These are phyloP conservation scores for Didymella segeticola DNA, from an alignment of 2,329 filamentous ascomycete genomes.

Conservation along the genomic window DNA sequence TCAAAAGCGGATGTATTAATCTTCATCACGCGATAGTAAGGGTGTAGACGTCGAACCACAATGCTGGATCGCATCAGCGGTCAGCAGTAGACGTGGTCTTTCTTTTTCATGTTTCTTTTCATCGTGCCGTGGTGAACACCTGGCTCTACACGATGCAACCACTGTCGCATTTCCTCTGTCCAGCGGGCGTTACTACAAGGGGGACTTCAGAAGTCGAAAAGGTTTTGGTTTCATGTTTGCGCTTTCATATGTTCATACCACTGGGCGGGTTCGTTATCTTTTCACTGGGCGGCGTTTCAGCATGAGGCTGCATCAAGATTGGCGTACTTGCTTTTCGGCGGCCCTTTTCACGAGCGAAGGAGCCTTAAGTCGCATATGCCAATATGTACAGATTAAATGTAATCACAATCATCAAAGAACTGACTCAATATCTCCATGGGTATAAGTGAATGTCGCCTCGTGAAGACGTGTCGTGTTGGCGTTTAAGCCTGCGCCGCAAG, in stretches of 20 bases:
- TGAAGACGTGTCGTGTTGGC: slow-evolving; percentile 13
- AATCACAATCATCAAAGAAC: slow-evolving; percentile 7
- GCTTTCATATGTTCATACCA: slow-evolving; percentile 32
- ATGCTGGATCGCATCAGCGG: background rate
- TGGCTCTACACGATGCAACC: background rate
- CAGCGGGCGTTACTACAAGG: slow-evolving; percentile 38
- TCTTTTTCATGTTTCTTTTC: slow-evolving; percentile 9
- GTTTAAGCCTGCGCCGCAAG: background rate
- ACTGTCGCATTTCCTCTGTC: slow-evolving; percentile 5
- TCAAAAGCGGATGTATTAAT: slow-evolving; percentile 12
- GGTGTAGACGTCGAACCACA: background rate
- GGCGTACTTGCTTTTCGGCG: slow-evolving; percentile 23
- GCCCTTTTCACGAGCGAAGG: slow-evolving; percentile 10
- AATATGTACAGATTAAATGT: slow-evolving; percentile 20
- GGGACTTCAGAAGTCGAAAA: slow-evolving; percentile 38
- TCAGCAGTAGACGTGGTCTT: slow-evolving; percentile 6
- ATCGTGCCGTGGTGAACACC: background rate
- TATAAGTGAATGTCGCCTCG: background rate
- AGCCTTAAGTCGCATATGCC: slow-evolving; percentile 1
- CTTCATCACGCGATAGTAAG: slow-evolving; percentile 2
- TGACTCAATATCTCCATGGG: slow-evolving; percentile 1
- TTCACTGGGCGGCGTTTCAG: slow-evolving; percentile 27
- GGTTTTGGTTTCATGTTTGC: slow-evolving; percentile 14
- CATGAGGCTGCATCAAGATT: slow-evolving; percentile 26
- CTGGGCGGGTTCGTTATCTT: slow-evolving; percentile 20